Base-by-base conservation (phyloP, 805 yeast genomes). In the Zygosaccharomyces bailii region DNA sequence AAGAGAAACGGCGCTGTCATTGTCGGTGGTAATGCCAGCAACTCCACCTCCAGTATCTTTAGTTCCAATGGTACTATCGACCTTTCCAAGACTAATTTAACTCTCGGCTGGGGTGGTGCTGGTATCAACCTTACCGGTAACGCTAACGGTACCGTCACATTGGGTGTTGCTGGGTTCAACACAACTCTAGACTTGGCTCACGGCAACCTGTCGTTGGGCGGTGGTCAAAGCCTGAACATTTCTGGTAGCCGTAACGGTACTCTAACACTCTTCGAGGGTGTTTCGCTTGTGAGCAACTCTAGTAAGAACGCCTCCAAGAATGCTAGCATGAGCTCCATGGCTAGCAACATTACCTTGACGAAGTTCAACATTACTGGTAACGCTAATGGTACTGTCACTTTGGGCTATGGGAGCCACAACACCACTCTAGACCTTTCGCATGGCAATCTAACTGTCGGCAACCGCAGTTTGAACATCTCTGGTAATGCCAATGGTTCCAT, bases 311-410 rank as follows among this genome's bases (percentile, higher is more conserved):
- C 25, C 11, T 24, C 37, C 3, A 32, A 17, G 5, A 13, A 16
- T 18, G 25, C 23, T 13, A 24, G 13, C 37, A 34, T 16, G n/a
- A 24, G 16, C 14, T 13, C 20, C 13, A 11, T 18, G 16, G 23
- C 37, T 5, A 24, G 37, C n/a, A 19, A 34, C 9, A 24, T 21
- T 9, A 21, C 25, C 2, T 9, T 21, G 25, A 6, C 25, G 25
- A 21, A 5, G 5, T 9, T 21, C 5, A 21, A 21, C 25, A 17
- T 24, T 6, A n/a, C 25, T n/a, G 40, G 40, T 36, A 36, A 36
- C 14, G 30, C 27, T 24, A 37, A 37, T 32, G 40, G 40, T 16
- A 37, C 27, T 16, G n/a, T 37, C 23, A 37, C 40, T 4, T 9
- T 37, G 8, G 23, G 32, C 6, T 16, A 13, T 4, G 40, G 32